A percentile compares a stretch with the other conserved stretches of the same genome.
Evolutionary conservation across 345 rosid genomes (phyloP).

Genomic region (Citrus sinensis): DNA sequence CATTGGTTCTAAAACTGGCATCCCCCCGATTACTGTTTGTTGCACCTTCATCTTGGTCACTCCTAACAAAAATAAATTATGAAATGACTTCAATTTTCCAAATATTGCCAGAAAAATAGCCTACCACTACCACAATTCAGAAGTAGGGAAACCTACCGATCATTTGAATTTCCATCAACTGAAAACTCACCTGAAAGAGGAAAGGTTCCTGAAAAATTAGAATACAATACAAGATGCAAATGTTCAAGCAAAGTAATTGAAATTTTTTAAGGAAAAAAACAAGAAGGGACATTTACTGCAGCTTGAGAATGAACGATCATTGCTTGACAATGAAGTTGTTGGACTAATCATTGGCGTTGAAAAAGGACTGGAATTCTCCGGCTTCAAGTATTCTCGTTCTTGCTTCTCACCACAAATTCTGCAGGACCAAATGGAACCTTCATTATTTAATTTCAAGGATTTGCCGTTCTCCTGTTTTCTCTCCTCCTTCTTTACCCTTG

Average conservation of each 20-base stretch:
- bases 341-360: conserved; percentile 54
- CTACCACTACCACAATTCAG: not conserved
- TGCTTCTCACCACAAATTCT: conserved; percentile 51
- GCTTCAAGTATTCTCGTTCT: conserved; percentile 24
- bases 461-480: conserved; percentile 27
- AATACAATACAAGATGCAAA: not conserved
- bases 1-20: conserved; percentile 24
- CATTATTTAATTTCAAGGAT: conserved; percentile 28
- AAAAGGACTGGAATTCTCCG: conserved; percentile 22
- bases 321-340: conserved; percentile 51
- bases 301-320: conserved; percentile 64
- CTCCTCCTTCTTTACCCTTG: conserved; percentile 24
- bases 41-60: conserved; percentile 47
- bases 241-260: not conserved
- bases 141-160: conserved; percentile 37
- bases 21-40: conserved; percentile 34
- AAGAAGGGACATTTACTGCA: conserved; percentile 39
- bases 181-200: conserved; percentile 61
- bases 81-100: not conserved
- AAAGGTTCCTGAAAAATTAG: conserved; percentile 16
- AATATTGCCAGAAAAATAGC: not conserved
- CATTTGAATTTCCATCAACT: conserved; percentile 54
- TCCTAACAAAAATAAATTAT: conserved; percentile 32
- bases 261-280: not conserved
- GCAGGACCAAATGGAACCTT: conserved; percentile 32